A percentile compares a stretch with the other conserved stretches of the same genome.
Evolutionary conservation across 2,329 filamentous ascomycete species (phyloP).

Genomic region (Podosphaera fusca): DNA sequence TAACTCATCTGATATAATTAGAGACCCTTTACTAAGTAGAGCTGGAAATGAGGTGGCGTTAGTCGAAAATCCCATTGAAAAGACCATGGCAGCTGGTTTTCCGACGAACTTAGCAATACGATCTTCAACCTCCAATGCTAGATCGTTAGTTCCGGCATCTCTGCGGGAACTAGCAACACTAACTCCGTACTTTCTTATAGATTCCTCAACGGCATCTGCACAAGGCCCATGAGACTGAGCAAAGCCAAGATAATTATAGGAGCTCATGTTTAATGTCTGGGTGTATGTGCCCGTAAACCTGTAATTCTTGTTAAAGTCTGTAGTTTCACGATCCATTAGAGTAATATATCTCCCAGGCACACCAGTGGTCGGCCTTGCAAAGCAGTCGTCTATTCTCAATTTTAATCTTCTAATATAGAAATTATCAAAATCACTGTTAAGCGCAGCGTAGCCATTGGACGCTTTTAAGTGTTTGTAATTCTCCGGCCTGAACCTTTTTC

Average conservation of each 20-base stretch:
- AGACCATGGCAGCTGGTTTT: constrained; percentile 86
- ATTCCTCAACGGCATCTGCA: constrained; percentile 75
- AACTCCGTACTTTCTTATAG: constrained; percentile 66
- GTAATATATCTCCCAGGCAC: constrained; percentile 90
- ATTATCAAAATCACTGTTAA: constrained; percentile 97
- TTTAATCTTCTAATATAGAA: constrained; percentile 91
- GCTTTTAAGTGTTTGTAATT: constrained; percentile 61
- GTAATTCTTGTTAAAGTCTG: constrained; percentile 83
- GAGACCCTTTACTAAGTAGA: constrained; percentile 72
- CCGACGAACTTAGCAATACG: constrained; percentile 79
- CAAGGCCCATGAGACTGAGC: constrained; percentile 94
- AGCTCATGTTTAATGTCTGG: constrained; percentile 95
- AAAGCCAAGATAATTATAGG: constrained; percentile 97
- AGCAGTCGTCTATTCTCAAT: constrained; percentile 89
- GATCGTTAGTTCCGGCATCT: constrained; percentile 69
- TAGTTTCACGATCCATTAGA: constrained; percentile 68
- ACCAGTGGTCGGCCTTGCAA: constrained; percentile 74
- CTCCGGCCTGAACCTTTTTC: constrained; percentile 77
- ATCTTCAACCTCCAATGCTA: constrained; percentile 73
- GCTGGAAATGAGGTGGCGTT: constrained; percentile 86
- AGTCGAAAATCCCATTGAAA: constrained; percentile 97
- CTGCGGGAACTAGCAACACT: constrained; percentile 59
- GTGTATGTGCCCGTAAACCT: constrained; percentile 73
- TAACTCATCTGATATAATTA: constrained; percentile 89
- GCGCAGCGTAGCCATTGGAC: constrained; percentile 72